phyloP scores from a whole-genome alignment of 2,329 filamentous ascomycete genomes.

The Fusarium subtropicale region DNA sequence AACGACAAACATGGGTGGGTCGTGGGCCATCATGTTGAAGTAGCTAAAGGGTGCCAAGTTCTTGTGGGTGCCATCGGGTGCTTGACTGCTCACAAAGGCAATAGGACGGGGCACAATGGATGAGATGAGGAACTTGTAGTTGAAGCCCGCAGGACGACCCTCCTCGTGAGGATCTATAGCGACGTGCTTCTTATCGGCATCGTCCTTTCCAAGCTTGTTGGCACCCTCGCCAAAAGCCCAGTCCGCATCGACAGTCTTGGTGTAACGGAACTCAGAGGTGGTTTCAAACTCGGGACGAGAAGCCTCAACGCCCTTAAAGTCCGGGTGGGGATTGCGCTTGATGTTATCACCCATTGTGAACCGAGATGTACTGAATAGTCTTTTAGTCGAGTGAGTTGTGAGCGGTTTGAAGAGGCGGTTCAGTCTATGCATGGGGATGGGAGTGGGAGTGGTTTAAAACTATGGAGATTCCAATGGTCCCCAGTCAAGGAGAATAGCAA shows the following conservation, averaged over 20 bases:
- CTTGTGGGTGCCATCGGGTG: conserved; percentile 67
- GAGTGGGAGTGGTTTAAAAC: conserved; percentile 19
- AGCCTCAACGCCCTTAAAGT: conserved; percentile 79
- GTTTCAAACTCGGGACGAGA: conserved; percentile 71
- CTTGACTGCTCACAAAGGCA: conserved; percentile 68
- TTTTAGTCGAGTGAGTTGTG: conserved; percentile 9
- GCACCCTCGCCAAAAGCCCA: conserved; percentile 76
- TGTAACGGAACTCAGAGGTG: conserved; percentile 62
- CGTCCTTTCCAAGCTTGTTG: conserved; percentile 60
- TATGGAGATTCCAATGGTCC: conserved; percentile 2
- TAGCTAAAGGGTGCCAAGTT: conserved; percentile 93
- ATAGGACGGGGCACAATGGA: conserved; percentile 86
- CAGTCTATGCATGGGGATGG: not conserved
- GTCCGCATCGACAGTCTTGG: conserved; percentile 70
- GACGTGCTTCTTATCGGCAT: conserved; percentile 66
- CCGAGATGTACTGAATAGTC: conserved; percentile 17
- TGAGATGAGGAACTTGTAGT: conserved; percentile 94
- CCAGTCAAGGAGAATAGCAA: not conserved
- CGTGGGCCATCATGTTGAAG: conserved; percentile 84
- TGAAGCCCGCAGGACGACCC: conserved; percentile 74
- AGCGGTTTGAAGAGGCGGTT: conserved; percentile 13
- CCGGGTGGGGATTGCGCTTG: conserved; percentile 70
- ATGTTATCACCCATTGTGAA: conserved; percentile 49
- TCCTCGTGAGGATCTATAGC: conserved; percentile 83
- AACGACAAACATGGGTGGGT: conserved; percentile 84